Base-by-base conservation (phyloP, 495 filamentous ascomycete genomes). In the Rhypophila decipiens region DNA sequence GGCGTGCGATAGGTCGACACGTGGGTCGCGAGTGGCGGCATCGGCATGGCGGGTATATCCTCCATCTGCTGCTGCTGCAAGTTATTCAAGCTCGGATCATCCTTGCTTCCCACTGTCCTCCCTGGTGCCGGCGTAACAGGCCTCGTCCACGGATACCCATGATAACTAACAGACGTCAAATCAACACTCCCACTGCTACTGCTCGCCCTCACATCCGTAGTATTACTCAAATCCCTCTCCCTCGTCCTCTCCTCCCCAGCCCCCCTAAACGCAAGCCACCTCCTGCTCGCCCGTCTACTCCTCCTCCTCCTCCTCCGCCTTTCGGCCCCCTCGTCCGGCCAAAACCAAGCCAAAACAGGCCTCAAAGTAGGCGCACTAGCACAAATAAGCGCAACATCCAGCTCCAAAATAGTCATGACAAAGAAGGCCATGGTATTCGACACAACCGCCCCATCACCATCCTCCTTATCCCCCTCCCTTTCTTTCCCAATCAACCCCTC, bases 341-440 rank as follows among this genome's bases (percentile, higher is more conserved):
- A 57, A 8, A 57, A 29, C 40, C 53, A 20, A 24, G 56, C 57
- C 31, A 64, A n/a, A 2, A 64, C 50, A 2, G 55, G 56, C n/a
- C 59, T 24, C 27, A 66, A 45, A 2, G 56, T 60, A 13, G 63
- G 63, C 24, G 63, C 63, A 37, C 58, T 57, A 29, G 63, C 58
- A 35, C 61, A 66, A 24, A 66, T 54, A 5, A 66, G 45, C 2
- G 56, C 63, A 23, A 66, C 43, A 31, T 66, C 63, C 17, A 57
- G 43, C 55, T 66, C 63, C 19, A 66, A 39, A 9, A 64, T 49
- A n/a, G 58, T 64, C 61, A 64, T 52, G 39, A 61, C 54, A 17
- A 59, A 61, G 35, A 64, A 64, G 12, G 45, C 52, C 18, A 59
- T 51, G 11, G 51, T 53, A 39, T 55, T 51, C 15, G 52, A 41